Conservation (phyloP, 208 protist genomes). For the Trichomonas gallinae region DNA sequence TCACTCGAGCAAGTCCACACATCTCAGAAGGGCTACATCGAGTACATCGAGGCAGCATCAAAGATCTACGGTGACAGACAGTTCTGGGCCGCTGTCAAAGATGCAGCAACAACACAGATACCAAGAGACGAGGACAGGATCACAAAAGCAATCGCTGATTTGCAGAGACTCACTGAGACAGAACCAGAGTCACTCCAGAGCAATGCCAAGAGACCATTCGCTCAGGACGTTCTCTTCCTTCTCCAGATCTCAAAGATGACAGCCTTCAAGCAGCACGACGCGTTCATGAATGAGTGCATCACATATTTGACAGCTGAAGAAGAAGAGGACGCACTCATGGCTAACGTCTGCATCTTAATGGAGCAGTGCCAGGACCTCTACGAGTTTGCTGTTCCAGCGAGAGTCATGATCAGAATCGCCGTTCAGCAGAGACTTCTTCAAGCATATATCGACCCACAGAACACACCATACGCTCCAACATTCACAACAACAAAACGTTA, state of each 20-base stretch:
- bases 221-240: not conserved
- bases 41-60: not conserved
- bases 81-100: not conserved
- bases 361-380: not conserved
- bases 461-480: not conserved
- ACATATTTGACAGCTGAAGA: not conserved
- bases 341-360: not conserved
- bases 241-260: not conserved
- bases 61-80: not conserved
- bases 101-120: not conserved
- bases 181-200: not conserved
- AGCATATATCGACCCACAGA: not conserved
- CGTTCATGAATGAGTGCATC: not conserved
- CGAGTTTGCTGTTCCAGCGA: not conserved
- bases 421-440: not conserved
- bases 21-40: not conserved
- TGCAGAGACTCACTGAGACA: not conserved
- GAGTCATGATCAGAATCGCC: not conserved
- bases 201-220: not conserved
- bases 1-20: not conserved
- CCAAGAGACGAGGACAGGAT: not conserved
- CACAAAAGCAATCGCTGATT: not conserved
- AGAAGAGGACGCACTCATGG: not conserved
- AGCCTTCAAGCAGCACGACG: not conserved
- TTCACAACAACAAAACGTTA: not conserved